Base-by-base conservation (phyloP, 2,329 filamentous ascomycete genomes). In the Alternaria burnsii region DNA sequence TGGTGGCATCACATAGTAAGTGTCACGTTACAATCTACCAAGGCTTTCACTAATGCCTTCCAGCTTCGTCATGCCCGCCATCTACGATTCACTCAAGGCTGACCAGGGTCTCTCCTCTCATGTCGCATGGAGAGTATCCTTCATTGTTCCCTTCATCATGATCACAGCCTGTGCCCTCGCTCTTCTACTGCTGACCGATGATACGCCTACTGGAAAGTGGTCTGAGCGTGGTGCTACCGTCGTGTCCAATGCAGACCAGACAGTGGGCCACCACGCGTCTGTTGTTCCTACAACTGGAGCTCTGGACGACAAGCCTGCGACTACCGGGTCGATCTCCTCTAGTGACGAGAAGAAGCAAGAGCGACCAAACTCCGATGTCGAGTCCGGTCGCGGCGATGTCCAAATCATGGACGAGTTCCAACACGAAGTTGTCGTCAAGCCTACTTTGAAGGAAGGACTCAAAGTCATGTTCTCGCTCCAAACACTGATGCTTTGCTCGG, bases 131-230 rank as follows among this genome's bases (percentile, higher is more conserved):
- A 87, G 93, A 26, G 87, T 97, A 1, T 86, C 92, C 3, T 97
- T 96, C 75, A 82, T 97, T 62, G 90, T 96, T 6, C 93, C 93
- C 0, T 91, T 95, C 61, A 86, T 94, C 68, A 85, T 94, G 66
- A 90, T 94, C 75, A 83, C 89, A 12, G 72, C 78, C 24, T 87
- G 88, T 7, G 91, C 89, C 12, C 70, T 91, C n/a, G 80, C 83
- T 16, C 89, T 97, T 80, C 78, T 96, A 4, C 74, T 93, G 24
- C 80, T 92, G 14, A 94, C 91, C 71, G 88, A 91, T 2, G 93
- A 97, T 73, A 94, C 92, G 0, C 93, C 93, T 0, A 91, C 88
- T 0, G 93, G 94, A 34, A 88, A 87, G 66, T 97, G 93, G 93
- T 86, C 86, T 7, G 89, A 94, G 40, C 88, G 92, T 30, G 84